Conservation (phyloP, 495 filamentous ascomycete species). For the Filosporella fistucella region DNA sequence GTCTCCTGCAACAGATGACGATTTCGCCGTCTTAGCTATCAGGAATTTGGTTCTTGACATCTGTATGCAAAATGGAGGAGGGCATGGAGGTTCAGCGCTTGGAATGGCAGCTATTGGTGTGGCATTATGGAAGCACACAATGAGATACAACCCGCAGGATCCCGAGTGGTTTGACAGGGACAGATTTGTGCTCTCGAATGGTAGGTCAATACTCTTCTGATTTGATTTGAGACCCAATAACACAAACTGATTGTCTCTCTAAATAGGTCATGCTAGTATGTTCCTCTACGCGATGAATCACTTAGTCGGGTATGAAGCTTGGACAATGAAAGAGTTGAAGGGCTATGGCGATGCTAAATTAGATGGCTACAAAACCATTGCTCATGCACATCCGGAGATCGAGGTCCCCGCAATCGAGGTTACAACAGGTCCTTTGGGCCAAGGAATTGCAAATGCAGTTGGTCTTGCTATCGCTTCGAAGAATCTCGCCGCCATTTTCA, state of each 20-base stretch:
- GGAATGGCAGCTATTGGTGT: conserved; percentile 54
- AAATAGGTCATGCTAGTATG: conserved; percentile 46
- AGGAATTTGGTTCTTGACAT: too few species aligned
- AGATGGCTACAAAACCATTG: conserved; percentile 45
- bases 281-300: conserved; percentile 57
- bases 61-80: too few species aligned
- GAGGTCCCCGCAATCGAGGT: conserved; percentile 60
- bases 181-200: conserved; percentile 21
- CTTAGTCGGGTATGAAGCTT: conserved; percentile 54
- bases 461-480: conserved; percentile 56
- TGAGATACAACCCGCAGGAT: conserved; percentile 44
- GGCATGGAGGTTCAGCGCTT: too few species aligned
- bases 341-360: conserved; percentile 52
- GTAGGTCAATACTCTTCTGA: not conserved
- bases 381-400: conserved; percentile 58
- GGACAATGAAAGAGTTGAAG: conserved; percentile 54
- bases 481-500: conserved; percentile 50
- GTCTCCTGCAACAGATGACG: too few species aligned
- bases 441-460: conserved; percentile 56
- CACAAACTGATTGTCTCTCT: too few species aligned
- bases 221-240: not conserved
- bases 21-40: too few species aligned
- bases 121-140: conserved; percentile 46
- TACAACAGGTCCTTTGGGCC: conserved; percentile 57
- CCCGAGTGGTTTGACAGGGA: conserved; percentile 29